These are phyloP conservation scores for Suillus spraguei DNA, from an alignment of 768 basidiomycete genomes.

Conservation along the genomic window DNA sequence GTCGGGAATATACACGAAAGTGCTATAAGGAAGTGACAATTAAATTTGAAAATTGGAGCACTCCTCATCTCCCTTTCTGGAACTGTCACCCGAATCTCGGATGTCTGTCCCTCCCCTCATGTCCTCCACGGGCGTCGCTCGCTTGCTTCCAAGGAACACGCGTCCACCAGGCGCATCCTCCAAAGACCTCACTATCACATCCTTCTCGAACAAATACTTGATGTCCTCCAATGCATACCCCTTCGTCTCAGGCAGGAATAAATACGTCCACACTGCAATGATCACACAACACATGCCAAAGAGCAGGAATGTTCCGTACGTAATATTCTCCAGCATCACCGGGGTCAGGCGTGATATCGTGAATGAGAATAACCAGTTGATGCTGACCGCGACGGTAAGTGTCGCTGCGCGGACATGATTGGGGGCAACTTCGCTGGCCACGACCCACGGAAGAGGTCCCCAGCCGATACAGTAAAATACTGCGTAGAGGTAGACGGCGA, in stretches of 20 bases:
- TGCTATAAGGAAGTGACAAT: neutral
- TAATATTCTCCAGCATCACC: slow-evolving; percentile 37
- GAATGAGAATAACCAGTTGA: slow-evolving; percentile 51
- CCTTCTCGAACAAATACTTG: slow-evolving; percentile 44
- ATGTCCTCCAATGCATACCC: slow-evolving; percentile 51
- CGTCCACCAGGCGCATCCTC: slow-evolving; percentile 45
- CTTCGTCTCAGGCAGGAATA: slow-evolving; percentile 49
- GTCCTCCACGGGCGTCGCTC: slow-evolving; percentile 19
- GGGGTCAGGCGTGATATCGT: slow-evolving; percentile 49
- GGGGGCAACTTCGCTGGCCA: slow-evolving; percentile 36
- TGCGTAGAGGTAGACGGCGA: slow-evolving; percentile 49
- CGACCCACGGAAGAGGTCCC: slow-evolving; percentile 41
- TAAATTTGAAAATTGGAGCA: neutral
- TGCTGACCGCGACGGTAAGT: slow-evolving; percentile 39
- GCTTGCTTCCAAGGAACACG: slow-evolving; percentile 33
- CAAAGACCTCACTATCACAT: slow-evolving; percentile 37
- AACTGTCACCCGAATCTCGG: neutral
- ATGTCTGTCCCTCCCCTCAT: slow-evolving; percentile 10
- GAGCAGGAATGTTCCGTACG: slow-evolving; percentile 43
- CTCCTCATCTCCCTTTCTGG: slow-evolving; percentile 3
- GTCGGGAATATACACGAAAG: neutral
- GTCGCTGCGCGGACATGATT: slow-evolving; percentile 44
- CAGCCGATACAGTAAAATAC: slow-evolving; percentile 48
- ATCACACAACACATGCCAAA: slow-evolving; percentile 45
- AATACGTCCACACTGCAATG: slow-evolving; percentile 46